These are phyloP conservation scores for Ascomycota sp. DNA, from an alignment of 2,329 filamentous ascomycete genomes.

Conservation along the genomic window DNA sequence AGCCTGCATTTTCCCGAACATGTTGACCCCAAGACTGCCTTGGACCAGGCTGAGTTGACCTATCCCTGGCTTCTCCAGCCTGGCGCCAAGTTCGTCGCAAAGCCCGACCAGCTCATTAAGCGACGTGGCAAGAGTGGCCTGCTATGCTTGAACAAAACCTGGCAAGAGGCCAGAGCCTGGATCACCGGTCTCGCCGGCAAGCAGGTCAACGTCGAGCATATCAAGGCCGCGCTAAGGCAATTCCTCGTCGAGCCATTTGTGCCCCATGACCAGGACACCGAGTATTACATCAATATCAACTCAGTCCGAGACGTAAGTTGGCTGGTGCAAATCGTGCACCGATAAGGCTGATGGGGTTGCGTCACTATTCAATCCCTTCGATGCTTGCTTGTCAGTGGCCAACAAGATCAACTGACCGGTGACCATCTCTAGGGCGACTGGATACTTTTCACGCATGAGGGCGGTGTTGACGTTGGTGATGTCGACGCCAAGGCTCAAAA, in stretches of 20 bases:
- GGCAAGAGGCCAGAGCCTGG: slow-evolving; percentile 85
- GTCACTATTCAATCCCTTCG: too few relatives aligned
- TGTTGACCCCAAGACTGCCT: slow-evolving; percentile 56
- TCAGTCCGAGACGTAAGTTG: slow-evolving; percentile 97
- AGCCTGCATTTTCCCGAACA: slow-evolving; percentile 85
- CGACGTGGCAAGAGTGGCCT: slow-evolving; percentile 96
- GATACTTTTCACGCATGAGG: slow-evolving; percentile 99
- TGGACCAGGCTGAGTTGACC: slow-evolving; percentile 86
- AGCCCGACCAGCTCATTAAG: slow-evolving; percentile 99
- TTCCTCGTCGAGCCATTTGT: slow-evolving; percentile 98
- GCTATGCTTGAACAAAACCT: slow-evolving; percentile 87
- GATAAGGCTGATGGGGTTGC: too few relatives aligned
- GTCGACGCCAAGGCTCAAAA: slow-evolving; percentile 98
- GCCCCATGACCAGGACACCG: slow-evolving; percentile 79
- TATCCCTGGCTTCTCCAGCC: slow-evolving; percentile 82
- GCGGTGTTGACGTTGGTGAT: slow-evolving; percentile 98
- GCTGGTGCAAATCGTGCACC: too few relatives aligned
- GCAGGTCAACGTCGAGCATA: slow-evolving; percentile 77
- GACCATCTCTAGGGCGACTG: slow-evolving; percentile 72
- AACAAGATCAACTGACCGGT: too few relatives aligned
- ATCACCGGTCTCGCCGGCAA: slow-evolving; percentile 81
- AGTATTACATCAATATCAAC: slow-evolving; percentile 99
- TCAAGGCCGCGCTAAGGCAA: slow-evolving; percentile 68
- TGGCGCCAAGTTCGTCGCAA: slow-evolving; percentile 85
- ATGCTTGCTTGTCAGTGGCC: too few relatives aligned